phyloP scores from a whole-genome alignment of 805 yeast genomes.

The Yamadazyma olivae region DNA sequence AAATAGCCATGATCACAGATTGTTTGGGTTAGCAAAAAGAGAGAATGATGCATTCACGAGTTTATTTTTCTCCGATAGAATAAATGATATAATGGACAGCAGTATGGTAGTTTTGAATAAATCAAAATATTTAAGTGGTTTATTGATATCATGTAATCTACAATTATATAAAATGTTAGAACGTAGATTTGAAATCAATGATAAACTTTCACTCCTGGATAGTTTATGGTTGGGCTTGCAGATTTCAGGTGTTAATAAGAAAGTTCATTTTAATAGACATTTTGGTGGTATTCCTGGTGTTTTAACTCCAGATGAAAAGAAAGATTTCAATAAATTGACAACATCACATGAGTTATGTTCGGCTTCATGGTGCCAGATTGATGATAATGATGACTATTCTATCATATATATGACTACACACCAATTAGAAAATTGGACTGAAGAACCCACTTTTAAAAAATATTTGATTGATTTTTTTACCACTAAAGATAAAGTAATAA shows the following conservation, averaged over 20 bases:
- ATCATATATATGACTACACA: slow-evolving; percentile 31
- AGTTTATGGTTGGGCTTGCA: slow-evolving; percentile 35
- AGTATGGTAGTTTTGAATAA: slow-evolving; percentile 27
- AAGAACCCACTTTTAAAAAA: slow-evolving; percentile 12
- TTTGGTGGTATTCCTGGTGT: slow-evolving; percentile 29
- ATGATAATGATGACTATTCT: slow-evolving; percentile 19
- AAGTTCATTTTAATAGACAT: slow-evolving; percentile 21
- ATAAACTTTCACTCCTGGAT: slow-evolving; percentile 18
- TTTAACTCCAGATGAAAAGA: slow-evolving; percentile 24
- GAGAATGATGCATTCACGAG: slow-evolving; percentile 8
- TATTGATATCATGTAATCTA: slow-evolving; percentile 23
- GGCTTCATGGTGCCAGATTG: slow-evolving; percentile 35
- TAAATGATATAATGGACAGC: slow-evolving; percentile 25
- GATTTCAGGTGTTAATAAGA: slow-evolving; percentile 20
- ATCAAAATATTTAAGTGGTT: slow-evolving; percentile 21
- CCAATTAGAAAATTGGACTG: slow-evolving; percentile 30
- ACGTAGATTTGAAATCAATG: slow-evolving; percentile 16
- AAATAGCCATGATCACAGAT: slow-evolving; percentile 13
- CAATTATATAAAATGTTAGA: slow-evolving; percentile 20
- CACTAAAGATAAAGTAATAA: slow-evolving; percentile 9
- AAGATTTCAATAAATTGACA: slow-evolving; percentile 15
- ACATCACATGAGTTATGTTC: slow-evolving; percentile 32
- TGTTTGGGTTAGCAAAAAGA: slow-evolving; percentile 17
- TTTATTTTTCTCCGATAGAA: slow-evolving; percentile 20
- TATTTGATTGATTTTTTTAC: slow-evolving; percentile 16